Base-by-base conservation (phyloP, 768 basidiomycete species). In the Myochromella boudieri region DNA sequence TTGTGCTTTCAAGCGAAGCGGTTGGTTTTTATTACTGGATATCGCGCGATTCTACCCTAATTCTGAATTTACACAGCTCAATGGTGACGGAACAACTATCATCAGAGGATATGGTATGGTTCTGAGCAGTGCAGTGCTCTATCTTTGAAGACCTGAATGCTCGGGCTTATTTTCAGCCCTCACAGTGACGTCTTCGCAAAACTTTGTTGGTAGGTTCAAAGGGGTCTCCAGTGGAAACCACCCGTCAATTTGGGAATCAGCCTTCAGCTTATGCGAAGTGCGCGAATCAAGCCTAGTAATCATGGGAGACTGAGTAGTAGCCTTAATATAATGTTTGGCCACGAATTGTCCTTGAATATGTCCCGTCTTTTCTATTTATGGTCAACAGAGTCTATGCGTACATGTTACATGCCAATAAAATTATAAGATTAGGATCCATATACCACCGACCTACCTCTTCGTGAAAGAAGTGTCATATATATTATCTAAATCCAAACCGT, bases 1-100 rank as follows among this genome's bases (percentile, higher is more conserved):
- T 84, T 22, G 71, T 77, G 3, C 61, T 86, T 26, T 52, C 72
- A 21, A 74, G 78, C 44, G 71, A 77, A 65, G 74, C 81, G 44
- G 80, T 80, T 45, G 48, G 76, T 64, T 22, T 32, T 14, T 24
- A 14, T 42, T 20, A 28, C 34, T 29, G 32, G 7, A 15, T 11
- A 8, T 24, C 15, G 26, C 41, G 28, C 6, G 8, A 29, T 10
- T 28, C 40, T 31, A 9, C 24, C 22, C 17, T 43, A 12, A 49
- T 15, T 1, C 25, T n/a, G n/a, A n/a, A 18, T 36, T 39, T 42
- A 47, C 11, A 21, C 32, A 46, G 21, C 54, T 68, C 6, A 59
- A 60, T 43, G 66, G 57, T 8, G 54, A 64, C 18, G 73, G 72
- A 1, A 65, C 65, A 14, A 62, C 60, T 6, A 34, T 81, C 14